Evolutionary conservation across 2,329 filamentous ascomycete genomes (phyloP).

Genomic region (Paracoccidioides lutzii): DNA sequence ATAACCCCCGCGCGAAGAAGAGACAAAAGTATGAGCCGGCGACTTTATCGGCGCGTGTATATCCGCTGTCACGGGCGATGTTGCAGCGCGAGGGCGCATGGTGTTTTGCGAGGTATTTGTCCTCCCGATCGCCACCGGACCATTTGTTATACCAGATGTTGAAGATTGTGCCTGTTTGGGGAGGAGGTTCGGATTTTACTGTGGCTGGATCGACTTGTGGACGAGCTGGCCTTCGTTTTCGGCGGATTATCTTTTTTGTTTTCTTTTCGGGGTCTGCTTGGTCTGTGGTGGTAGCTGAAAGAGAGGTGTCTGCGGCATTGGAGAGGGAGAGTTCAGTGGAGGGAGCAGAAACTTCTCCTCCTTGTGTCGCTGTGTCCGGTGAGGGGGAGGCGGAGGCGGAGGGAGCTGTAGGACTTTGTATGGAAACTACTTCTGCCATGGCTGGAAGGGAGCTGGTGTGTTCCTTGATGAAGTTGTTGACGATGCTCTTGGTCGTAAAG

Average conservation of each 20-base stretch:
- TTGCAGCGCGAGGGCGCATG: conserved; percentile 78
- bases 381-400: neutral
- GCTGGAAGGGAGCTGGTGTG: neutral
- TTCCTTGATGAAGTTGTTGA: neutral
- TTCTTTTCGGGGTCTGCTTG: conserved; percentile 40
- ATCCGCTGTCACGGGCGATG: conserved; percentile 64
- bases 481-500: neutral
- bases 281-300: conserved; percentile 22
- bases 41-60: conserved; percentile 63
- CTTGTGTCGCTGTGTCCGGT: neutral
- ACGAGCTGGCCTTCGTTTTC: conserved; percentile 78
- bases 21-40: conserved; percentile 82
- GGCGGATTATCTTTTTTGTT: conserved; percentile 82
- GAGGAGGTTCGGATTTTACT: conserved; percentile 70
- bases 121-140: conserved; percentile 87
- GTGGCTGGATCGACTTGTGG: conserved; percentile 79
- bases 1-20: conserved; percentile 71
- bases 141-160: conserved; percentile 99
- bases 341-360: conserved; percentile 3
- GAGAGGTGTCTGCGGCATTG: conserved; percentile 9
- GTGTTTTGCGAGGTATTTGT: conserved; percentile 74
- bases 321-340: conserved; percentile 11
- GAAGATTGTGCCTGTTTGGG: conserved; percentile 88
- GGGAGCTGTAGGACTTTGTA: conserved; percentile 3
- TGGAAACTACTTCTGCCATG: conserved; percentile 9